Evolutionary conservation across 208 protist species (phyloP).

Genomic region (Endotrypanum monterogeii): DNA sequence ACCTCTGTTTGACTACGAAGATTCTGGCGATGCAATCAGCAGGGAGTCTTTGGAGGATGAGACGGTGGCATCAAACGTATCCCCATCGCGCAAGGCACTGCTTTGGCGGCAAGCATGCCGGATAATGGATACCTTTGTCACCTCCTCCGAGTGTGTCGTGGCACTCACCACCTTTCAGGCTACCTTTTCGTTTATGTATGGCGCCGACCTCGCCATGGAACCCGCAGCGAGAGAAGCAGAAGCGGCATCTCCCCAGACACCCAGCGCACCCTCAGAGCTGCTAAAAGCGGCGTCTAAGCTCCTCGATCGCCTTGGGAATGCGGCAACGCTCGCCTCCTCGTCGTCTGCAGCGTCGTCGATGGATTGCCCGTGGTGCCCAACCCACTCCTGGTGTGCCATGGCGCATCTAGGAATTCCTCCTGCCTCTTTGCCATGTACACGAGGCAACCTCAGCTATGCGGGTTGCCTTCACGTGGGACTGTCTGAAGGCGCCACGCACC

Average conservation of each 20-base stretch:
- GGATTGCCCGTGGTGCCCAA: slow-evolving; percentile 25
- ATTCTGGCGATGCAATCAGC: background rate
- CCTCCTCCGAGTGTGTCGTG: slow-evolving; percentile 36
- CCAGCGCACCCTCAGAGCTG: background rate
- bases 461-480: slow-evolving; percentile 25
- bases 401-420: slow-evolving; percentile 4
- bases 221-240: background rate
- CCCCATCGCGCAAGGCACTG: background rate
- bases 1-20: background rate
- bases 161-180: slow-evolving; percentile 52
- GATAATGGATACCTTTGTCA: slow-evolving; percentile 21
- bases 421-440: background rate
- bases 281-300: background rate
- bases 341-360: background rate
- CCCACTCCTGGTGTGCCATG: slow-evolving; percentile 52
- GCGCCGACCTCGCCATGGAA: slow-evolving; percentile 8
- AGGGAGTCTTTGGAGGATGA: background rate
- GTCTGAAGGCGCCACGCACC: slow-evolving; percentile 18
- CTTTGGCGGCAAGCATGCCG: slow-evolving; percentile 15
- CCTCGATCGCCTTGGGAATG: background rate
- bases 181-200: slow-evolving; percentile 68
- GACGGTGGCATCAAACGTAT: background rate
- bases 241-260: background rate
- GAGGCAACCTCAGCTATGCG: background rate
- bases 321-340: background rate